Evolutionary conservation across 306 rosid species (phyloP).

Genomic region (Gynostemma pentaphyllum): DNA sequence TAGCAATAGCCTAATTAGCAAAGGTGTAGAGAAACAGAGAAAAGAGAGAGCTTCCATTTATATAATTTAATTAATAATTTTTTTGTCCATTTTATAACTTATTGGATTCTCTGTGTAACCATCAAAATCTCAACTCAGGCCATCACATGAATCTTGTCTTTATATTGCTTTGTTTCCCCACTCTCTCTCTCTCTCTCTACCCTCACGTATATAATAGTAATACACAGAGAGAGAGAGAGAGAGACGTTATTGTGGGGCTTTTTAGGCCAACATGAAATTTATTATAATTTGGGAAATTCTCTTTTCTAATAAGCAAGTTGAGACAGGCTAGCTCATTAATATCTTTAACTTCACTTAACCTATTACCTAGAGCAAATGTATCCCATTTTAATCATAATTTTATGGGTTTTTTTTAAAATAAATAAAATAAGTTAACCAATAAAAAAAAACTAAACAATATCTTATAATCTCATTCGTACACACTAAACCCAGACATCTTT

Average conservation of each 20-base stretch:
- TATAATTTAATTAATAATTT: neutral
- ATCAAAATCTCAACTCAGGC: slow-evolving; percentile 5
- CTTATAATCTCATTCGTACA: too few species aligned
- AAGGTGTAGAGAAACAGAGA: too few species aligned
- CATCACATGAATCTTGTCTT: slow-evolving; percentile 11
- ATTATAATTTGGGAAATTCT: neutral
- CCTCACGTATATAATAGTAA: neutral
- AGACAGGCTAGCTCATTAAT: neutral
- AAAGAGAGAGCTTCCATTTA: too few species aligned
- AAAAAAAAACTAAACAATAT: too few species aligned
- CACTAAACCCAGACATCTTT: too few species aligned
- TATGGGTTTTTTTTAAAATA: too few species aligned
- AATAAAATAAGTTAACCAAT: too few species aligned
- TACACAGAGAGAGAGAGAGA: too few species aligned
- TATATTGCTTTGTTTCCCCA: neutral
- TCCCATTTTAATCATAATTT: too few species aligned
- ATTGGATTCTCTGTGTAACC: slow-evolving; percentile 6
- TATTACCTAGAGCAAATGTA: neutral
- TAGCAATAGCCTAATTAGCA: too few species aligned
- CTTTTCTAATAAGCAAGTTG: neutral
- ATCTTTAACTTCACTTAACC: neutral
- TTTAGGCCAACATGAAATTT: neutral
- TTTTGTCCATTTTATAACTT: neutral
- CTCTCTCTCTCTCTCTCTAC: neutral
- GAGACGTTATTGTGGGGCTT: neutral